Evolutionary conservation across 2,329 filamentous ascomycete species (phyloP).

Genomic region (Ilyonectria mors-panacis): DNA sequence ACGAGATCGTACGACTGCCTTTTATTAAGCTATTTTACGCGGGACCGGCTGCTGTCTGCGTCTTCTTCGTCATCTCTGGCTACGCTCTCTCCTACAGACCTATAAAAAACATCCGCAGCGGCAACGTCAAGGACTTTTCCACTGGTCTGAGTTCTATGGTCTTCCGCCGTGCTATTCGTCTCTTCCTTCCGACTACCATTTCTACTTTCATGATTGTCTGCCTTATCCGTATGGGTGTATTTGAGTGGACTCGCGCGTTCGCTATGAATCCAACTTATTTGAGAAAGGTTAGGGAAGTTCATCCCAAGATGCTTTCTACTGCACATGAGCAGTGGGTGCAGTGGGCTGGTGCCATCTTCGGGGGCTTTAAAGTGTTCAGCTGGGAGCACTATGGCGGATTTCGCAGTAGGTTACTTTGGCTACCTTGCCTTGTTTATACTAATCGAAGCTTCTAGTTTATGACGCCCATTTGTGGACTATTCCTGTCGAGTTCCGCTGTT

Average conservation of each 20-base stretch:
- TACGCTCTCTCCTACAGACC: conserved; percentile 71
- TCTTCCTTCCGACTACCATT: conserved; percentile 66
- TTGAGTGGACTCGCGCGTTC: conserved; percentile 64
- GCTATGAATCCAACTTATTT: conserved; percentile 59
- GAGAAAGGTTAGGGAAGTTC: conserved; percentile 65
- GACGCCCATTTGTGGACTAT: conserved; percentile 76
- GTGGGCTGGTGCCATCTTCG: conserved; percentile 52
- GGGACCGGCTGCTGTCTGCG: conserved; percentile 69
- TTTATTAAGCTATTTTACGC: conserved; percentile 68
- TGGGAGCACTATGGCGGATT: no score
- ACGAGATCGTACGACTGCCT: conserved; percentile 65
- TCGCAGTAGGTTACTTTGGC: no score
- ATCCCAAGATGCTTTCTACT: conserved; percentile 57
- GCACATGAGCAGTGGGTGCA: conserved; percentile 59
- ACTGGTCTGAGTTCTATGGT: conserved; percentile 63
- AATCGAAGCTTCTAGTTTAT: conserved; percentile 58
- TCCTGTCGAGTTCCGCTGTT: conserved; percentile 72
- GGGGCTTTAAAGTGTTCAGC: no score
- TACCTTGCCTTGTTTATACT: no score
- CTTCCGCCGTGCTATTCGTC: conserved; percentile 66
- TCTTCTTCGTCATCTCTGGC: conserved; percentile 75
- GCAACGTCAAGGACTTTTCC: conserved; percentile 56
- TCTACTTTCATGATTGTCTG: conserved; percentile 65
- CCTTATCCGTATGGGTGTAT: conserved; percentile 61
- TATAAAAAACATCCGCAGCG: conserved; percentile 60